These are phyloP conservation scores for Crotalaria pallida DNA, from an alignment of 306 rosid genomes.

Conservation along the genomic window DNA sequence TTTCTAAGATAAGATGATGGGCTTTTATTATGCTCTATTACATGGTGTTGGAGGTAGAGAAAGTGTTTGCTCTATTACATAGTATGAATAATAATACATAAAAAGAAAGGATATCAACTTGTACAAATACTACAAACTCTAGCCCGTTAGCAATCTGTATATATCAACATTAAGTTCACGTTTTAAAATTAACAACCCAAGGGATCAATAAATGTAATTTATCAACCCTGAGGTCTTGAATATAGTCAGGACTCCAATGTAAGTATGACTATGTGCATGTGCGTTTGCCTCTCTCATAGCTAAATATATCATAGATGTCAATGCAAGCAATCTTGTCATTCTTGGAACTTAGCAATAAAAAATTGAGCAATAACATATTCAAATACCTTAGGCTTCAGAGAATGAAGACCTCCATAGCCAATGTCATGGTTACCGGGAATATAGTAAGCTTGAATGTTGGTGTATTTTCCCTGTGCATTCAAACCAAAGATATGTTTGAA, in stretches of 20 bases:
- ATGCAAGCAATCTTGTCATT: background rate
- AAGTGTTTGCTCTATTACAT: too few relatives aligned
- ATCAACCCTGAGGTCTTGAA: background rate
- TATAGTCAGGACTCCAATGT: too few relatives aligned
- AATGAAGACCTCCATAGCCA: constrained; percentile 57
- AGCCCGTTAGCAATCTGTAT: background rate
- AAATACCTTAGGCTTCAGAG: constrained; percentile 53
- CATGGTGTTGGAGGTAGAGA: too few relatives aligned
- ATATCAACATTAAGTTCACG: background rate
- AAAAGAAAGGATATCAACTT: background rate
- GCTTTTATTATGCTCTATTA: too few relatives aligned
- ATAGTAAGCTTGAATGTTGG: constrained; percentile 42
- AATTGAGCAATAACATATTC: background rate
- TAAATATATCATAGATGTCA: background rate
- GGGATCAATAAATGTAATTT: background rate
- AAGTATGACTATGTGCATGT: too few relatives aligned
- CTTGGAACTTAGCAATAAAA: constrained; percentile 10
- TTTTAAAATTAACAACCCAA: background rate
- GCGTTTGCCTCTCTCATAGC: too few relatives aligned
- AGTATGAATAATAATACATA: background rate
- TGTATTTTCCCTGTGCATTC: constrained; percentile 41
- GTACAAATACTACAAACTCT: background rate
- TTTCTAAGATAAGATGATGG: too few relatives aligned
- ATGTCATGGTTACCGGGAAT: constrained; percentile 84
- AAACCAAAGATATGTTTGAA: constrained; percentile 60